Base-by-base conservation (phyloP, 176 grass and related monocot species). In the Bromus sterilis region DNA sequence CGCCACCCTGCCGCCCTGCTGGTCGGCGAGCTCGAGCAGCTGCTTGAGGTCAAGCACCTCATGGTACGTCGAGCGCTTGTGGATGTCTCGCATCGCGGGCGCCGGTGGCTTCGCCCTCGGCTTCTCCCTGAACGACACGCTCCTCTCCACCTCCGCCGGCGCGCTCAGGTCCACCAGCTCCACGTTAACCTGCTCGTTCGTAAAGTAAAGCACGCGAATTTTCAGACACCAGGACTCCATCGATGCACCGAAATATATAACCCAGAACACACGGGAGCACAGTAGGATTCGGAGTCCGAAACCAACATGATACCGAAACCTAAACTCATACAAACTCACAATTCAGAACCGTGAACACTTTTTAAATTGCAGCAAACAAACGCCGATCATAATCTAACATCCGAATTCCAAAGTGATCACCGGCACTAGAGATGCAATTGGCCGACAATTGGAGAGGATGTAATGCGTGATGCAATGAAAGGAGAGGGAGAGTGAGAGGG, bases 121-220 rank as follows among this genome's bases (percentile, higher is more conserved):
- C 79, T 69, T 86, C 39, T 86, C 80, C 73, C 81, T 80, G 32
- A 70, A 67, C 0, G 84, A 76, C 11, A 60, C 34, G 0, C 66
- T 60, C 15, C 80, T 78, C 7, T n/a, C 67, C 0, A 66, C 60
- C 7, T 76, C 77, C 4, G 62, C n/a, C 26, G 71, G 51, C 13
- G 59, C 1, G 49, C 56, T 89, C 24, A 33, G 26, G 20, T 87
- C 82, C 21, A 75, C 75, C 4, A 94, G 86, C 43, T 85, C 86
- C 75, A 94, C 61, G 25, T 89, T 87, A 21, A 94, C 84, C 93
- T 94, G 89, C 34, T 29, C 14, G 62, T 80, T 9, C 51, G 14
- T 14, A 3, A 28, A 60, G 24, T 34, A 40, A 53, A 18, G 7
- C 26, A 41, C 39, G n/a, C 14, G 30, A 21, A 21, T 39, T 72